These are phyloP conservation scores for Tetrahymena elliotti DNA, from an alignment of 73 alveolate species.

Conservation along the genomic window DNA sequence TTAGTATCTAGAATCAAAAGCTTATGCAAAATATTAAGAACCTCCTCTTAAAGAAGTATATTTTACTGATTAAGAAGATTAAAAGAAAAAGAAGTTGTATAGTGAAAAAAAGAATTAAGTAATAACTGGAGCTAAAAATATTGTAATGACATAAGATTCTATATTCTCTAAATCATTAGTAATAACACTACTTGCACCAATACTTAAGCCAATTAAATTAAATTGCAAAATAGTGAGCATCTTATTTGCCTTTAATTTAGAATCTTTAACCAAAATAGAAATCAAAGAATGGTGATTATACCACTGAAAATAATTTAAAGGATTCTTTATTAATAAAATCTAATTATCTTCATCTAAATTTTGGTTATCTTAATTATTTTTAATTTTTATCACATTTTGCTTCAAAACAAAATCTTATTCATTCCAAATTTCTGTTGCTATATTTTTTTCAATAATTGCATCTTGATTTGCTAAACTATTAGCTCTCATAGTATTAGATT, in stretches of 20 bases:
- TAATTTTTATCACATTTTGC: neutral
- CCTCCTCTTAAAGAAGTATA: neutral
- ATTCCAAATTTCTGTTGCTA: neutral
- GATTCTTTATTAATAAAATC: neutral
- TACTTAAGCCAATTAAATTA: neutral
- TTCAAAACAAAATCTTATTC: neutral
- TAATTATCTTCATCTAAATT: neutral
- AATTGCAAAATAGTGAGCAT: neutral
- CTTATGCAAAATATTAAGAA: neutral
- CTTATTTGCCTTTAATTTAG: neutral
- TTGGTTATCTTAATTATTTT: neutral
- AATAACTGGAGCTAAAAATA: neutral
- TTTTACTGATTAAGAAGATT: neutral
- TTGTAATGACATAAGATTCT: neutral
- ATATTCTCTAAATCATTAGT: neutral
- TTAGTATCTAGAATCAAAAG: neutral
- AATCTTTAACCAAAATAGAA: neutral
- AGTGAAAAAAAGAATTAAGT: neutral
- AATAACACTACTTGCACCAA: neutral
- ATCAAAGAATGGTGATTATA: neutral
- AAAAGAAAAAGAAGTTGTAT: neutral
- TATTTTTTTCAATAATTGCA: neutral
- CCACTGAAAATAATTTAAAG: neutral
- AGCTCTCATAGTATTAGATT: neutral
- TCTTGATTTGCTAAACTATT: neutral